Conservation (phyloP, 306 rosid species). For the Rubus parviflorus region DNA sequence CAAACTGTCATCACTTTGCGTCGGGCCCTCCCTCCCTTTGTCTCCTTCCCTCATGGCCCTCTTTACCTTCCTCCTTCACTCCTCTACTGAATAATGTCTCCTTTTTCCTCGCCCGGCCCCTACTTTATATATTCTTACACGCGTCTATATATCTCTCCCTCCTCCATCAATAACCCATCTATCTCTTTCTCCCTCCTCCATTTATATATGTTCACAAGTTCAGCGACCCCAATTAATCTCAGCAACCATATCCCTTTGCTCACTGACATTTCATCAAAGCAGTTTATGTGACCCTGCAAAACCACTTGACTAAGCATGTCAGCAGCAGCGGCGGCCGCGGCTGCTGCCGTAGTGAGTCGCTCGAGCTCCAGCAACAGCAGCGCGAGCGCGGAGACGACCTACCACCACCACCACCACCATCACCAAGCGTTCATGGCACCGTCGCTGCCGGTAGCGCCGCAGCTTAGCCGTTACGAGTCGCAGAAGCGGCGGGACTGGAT, state of each 20-base stretch:
- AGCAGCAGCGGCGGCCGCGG: constrained; percentile 37
- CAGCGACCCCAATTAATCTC: too few species aligned
- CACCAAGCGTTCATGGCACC: neutral
- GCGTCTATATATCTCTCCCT: constrained; percentile 2
- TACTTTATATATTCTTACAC: constrained; percentile 11
- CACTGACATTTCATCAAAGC: too few species aligned
- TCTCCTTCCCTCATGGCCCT: constrained; percentile 3
- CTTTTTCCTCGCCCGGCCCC: constrained; percentile 3
- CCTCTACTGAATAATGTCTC: neutral
- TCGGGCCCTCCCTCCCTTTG: constrained; percentile 8
- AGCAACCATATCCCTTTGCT: too few species aligned
- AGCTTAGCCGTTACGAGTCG: constrained; percentile 69
- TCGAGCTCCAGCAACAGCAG: constrained; percentile 20
- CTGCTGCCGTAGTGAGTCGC: constrained; percentile 11
- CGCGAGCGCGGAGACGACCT: neutral
- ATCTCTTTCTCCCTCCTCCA: neutral
- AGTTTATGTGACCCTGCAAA: too few species aligned
- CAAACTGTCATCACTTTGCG: constrained; percentile 12
- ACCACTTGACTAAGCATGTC: constrained; percentile 22
- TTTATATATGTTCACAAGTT: neutral
- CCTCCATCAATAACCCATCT: neutral
- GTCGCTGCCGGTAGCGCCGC: neutral
- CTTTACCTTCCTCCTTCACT: neutral
- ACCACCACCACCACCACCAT: constrained; percentile 10
- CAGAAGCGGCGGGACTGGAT: constrained; percentile 90